Percentiles rank a stretch among this genome's conserved stretches.
phyloP scores from a whole-genome alignment of 768 basidiomycete genomes.

The Podaxis mareebaensis region DNA sequence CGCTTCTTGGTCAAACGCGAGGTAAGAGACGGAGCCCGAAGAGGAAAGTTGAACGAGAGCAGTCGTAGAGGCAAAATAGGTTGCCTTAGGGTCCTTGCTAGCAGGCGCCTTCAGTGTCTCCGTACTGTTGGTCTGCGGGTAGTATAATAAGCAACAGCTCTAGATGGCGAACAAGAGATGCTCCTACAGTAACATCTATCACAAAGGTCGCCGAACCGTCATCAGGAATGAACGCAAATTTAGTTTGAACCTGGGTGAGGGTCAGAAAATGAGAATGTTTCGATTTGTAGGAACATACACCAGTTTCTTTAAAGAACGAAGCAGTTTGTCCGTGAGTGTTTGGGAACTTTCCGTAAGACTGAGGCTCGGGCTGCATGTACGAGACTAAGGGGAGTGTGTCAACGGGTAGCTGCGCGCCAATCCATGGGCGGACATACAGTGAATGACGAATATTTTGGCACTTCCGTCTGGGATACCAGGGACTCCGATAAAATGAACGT shows the following conservation, averaged over 20 bases:
- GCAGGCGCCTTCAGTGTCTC: slow-evolving; percentile 58
- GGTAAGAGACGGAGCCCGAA: slow-evolving; percentile 57
- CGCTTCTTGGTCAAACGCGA: slow-evolving; percentile 55
- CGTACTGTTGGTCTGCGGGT: slow-evolving; percentile 60
- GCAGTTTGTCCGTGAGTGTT: slow-evolving; percentile 66
- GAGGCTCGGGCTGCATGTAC: slow-evolving; percentile 67
- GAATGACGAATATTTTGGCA: slow-evolving; percentile 72
- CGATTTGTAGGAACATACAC: slow-evolving; percentile 37
- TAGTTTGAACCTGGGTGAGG: slow-evolving; percentile 54
- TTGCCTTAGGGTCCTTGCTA: slow-evolving; percentile 56
- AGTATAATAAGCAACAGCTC: slow-evolving; percentile 4
- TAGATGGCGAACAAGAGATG: neutral
- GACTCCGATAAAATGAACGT: slow-evolving; percentile 69
- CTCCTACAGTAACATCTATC: slow-evolving; percentile 60
- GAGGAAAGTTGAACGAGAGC: slow-evolving; percentile 71
- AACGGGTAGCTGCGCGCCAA: neutral
- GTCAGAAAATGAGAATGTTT: slow-evolving; percentile 1
- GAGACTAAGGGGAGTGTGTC: slow-evolving; percentile 44
- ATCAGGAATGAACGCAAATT: slow-evolving; percentile 77
- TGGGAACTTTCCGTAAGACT: slow-evolving; percentile 70
- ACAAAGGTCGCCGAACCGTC: slow-evolving; percentile 73
- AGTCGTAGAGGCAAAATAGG: slow-evolving; percentile 61
- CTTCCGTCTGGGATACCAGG: slow-evolving; percentile 57
- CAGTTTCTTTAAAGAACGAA: slow-evolving; percentile 62
- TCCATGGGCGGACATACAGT: slow-evolving; percentile 46